Evolutionary conservation across 2,329 filamentous ascomycete genomes (phyloP).

Genomic region (Exophiala sp.): DNA sequence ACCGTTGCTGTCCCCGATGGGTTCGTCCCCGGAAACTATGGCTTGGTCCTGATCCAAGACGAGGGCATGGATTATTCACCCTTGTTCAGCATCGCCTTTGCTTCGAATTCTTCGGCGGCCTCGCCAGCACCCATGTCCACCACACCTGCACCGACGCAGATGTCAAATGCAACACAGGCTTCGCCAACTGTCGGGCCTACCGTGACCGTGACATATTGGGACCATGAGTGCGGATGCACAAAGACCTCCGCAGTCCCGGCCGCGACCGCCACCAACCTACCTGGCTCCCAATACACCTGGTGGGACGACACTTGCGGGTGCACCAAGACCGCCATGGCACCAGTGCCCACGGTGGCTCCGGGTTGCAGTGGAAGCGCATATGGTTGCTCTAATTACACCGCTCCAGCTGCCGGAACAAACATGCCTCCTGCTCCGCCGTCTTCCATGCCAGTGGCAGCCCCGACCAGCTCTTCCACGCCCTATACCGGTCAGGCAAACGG

Average conservation of each 20-base stretch:
- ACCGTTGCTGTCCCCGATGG: constrained; percentile 17
- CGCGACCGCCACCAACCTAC: constrained; percentile 9
- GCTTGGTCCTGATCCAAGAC: constrained; percentile 20
- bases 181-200: constrained; percentile 5
- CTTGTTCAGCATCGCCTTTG: constrained; percentile 6
- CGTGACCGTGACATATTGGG: constrained; percentile 24
- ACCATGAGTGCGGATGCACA: constrained; percentile 22
- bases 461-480: not conserved
- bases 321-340: constrained; percentile 21
- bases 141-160: constrained; percentile 1
- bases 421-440: constrained; percentile 13
- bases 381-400: constrained; percentile 17
- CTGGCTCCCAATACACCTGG: constrained; percentile 22
- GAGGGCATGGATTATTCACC: constrained; percentile 13
- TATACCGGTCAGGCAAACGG: constrained; percentile 20
- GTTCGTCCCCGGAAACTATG: constrained; percentile 22
- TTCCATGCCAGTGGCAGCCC: constrained; percentile 3
- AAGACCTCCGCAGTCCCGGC: constrained; percentile 18
- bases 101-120: not conserved
- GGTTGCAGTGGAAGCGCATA: constrained; percentile 1
- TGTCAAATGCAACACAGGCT: constrained; percentile 10
- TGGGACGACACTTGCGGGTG: constrained; percentile 19
- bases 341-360: constrained; percentile 9
- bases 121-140: not conserved
- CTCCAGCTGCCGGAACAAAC: constrained; percentile 16